Evolutionary conservation across 148 eudicot species (phyloP).

Genomic region (Agrostemma githago): DNA sequence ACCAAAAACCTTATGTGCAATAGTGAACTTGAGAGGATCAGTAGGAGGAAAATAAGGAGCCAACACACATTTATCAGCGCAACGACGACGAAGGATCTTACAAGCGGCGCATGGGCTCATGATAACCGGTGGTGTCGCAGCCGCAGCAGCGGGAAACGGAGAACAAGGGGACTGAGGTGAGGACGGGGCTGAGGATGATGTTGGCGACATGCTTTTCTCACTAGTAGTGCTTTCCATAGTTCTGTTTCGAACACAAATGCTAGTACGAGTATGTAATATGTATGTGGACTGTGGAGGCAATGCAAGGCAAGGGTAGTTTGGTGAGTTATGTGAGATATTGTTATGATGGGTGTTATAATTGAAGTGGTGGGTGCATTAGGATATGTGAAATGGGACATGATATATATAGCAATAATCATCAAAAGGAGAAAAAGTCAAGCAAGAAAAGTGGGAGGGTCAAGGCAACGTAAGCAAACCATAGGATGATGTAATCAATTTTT

Average conservation of each 20-base stretch:
- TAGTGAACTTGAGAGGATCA: constrained; percentile 68
- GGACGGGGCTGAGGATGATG: constrained; percentile 22
- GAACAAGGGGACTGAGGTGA: constrained; percentile 17
- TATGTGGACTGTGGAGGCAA: too few relatives aligned
- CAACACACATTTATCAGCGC: constrained; percentile 55
- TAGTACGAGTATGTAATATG: neutral
- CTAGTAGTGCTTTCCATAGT: constrained; percentile 17
- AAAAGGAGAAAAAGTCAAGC: neutral
- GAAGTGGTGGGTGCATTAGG: constrained; percentile 11
- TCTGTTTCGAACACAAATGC: neutral
- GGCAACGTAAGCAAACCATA: constrained; percentile 12
- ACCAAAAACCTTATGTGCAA: constrained; percentile 72
- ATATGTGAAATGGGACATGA: constrained; percentile 2
- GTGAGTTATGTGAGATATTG: neutral
- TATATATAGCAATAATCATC: constrained; percentile 9
- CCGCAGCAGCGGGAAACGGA: constrained; percentile 1
- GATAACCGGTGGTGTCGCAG: constrained; percentile 22
- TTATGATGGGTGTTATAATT: neutral
- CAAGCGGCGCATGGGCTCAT: constrained; percentile 73
- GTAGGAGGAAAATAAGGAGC: constrained; percentile 74
- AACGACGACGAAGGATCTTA: constrained; percentile 61
- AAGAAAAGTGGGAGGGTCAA: constrained; percentile 10
- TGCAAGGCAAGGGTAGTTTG: neutral
- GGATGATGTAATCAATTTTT: constrained; percentile 15
- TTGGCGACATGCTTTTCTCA: constrained; percentile 18